Percentiles rank a stretch among this genome's conserved stretches.
These are phyloP conservation scores for Aspergillus biplanus DNA, from an alignment of 495 filamentous ascomycete genomes.

Conservation along the genomic window DNA sequence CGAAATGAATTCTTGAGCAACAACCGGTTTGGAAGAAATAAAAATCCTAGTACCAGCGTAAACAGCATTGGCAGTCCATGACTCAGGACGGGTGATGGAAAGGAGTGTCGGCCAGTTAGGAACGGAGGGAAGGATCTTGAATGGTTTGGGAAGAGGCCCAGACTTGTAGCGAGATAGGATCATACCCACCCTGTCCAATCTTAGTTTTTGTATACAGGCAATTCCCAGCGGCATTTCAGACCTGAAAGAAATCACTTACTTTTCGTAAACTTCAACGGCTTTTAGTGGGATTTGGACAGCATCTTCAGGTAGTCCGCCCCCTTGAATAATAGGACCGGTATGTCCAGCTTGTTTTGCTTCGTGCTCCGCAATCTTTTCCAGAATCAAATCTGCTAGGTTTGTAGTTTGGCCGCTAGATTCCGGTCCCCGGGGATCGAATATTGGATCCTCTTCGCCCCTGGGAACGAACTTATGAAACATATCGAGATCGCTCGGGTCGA, in stretches of 20 bases:
- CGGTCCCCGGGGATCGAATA: conserved; percentile 51
- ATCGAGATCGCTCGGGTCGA: conserved; percentile 87
- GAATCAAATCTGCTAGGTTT: conserved; percentile 87
- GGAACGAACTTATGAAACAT: conserved; percentile 89
- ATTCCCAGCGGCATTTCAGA: neutral
- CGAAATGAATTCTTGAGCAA: conserved; percentile 79
- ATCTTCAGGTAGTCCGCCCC: conserved; percentile 64
- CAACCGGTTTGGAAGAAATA: conserved; percentile 73
- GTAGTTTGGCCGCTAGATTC: conserved; percentile 59
- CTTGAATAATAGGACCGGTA: conserved; percentile 44
- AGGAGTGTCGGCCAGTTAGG: conserved; percentile 90
- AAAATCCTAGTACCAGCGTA: conserved; percentile 90
- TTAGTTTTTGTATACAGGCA: conserved; percentile 22
- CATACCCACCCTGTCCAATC: conserved; percentile 67
- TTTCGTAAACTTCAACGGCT: conserved; percentile 90
- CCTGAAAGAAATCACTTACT: conserved; percentile 54
- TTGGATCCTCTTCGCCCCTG: conserved; percentile 52
- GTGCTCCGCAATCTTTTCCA: conserved; percentile 91
- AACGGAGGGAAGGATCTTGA: conserved; percentile 93
- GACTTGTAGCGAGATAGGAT: conserved; percentile 93
- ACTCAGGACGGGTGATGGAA: conserved; percentile 75
- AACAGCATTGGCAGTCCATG: conserved; percentile 85
- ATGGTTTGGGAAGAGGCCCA: conserved; percentile 91
- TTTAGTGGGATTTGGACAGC: conserved; percentile 87
- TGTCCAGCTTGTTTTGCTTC: conserved; percentile 67